Evolutionary conservation across 176 grass and related monocot species (phyloP), one percentile per base, ranked within the genome.

Genomic region (Bothriochloa decipiens): DNA sequence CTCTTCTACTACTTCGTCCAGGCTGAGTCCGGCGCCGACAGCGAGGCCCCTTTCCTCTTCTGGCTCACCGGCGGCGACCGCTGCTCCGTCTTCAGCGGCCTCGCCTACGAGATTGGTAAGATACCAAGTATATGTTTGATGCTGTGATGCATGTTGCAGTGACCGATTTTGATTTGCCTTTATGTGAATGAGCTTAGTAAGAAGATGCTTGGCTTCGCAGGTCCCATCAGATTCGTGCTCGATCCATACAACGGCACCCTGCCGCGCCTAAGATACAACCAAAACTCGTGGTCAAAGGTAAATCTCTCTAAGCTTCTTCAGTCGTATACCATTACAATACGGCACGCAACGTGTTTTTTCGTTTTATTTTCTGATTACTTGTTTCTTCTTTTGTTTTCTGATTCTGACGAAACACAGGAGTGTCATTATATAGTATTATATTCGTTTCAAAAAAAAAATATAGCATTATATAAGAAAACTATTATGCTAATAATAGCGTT

Each of bases 1-100:
- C 75, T 78, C 22, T 78, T 78, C 75, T 78, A 78, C 57, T 78
- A 78, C 57, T 78, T 78, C 75, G 15, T 78, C 36, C 7, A 64
- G 25, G 13, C 32, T 12, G 74, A 13, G 16, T 20, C 15, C 39
- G 39, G 1, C 37, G 69, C 20, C 10, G 70, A 2, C 66, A 20
- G 20, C 17, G 35, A 43, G 8, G 35, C 25, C 5, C 75, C 75
- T 14, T 58, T 77, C 35, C 75, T 78, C 36, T 9, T 78, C 23
- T 78, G 75, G 75, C 75, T 78, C 75, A 78, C 75, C 57, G 75
- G 55, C 15, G 75, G 57, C 37, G 75, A 63, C 22, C 75, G 75
- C 36, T 78, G 75, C 57, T 25, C 7, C 14, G 75, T 77, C 35
- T 11, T 77, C 55, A 62, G 35, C n/a, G 35, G 55, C 11, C 53